phyloP scores from a whole-genome alignment of 2,329 filamentous ascomycete species.

The Ceratocystis destructans region DNA sequence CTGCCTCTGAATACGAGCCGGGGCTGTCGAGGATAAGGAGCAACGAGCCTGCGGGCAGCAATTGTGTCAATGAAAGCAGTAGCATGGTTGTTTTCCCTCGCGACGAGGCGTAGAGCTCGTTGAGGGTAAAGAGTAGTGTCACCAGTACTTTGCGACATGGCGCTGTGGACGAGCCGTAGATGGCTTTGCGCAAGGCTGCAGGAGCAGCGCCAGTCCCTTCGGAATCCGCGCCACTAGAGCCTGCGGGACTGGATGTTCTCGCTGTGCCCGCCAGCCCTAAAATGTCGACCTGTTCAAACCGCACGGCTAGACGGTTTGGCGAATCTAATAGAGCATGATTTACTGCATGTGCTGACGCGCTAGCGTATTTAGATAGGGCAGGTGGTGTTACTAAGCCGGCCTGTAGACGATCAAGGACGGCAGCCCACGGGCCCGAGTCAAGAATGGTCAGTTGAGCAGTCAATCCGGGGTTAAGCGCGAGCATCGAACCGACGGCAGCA shows the following conservation, averaged over 20 bases:
- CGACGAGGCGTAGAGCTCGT: conserved; percentile 77
- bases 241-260: conserved; percentile 25
- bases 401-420: conserved; percentile 46
- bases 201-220: conserved; percentile 28
- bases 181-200: conserved; percentile 25
- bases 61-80: conserved; percentile 52
- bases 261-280: conserved; percentile 25
- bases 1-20: conserved; percentile 78
- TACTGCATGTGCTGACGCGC: conserved; percentile 31
- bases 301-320: conserved; percentile 25
- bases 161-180: conserved; percentile 22
- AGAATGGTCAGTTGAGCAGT: conserved; percentile 46
- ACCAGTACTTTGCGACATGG: conserved; percentile 39
- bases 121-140: conserved; percentile 85
- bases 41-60: conserved; percentile 45
- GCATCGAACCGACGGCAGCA: conserved; percentile 36
- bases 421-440: conserved; percentile 68
- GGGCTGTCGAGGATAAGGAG: conserved; percentile 85
- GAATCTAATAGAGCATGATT: conserved; percentile 32
- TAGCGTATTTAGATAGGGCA: conserved; percentile 40
- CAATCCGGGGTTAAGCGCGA: conserved; percentile 24
- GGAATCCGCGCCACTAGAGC: conserved; percentile 31
- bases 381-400: conserved; percentile 40
- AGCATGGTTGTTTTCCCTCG: conserved; percentile 61
- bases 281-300: conserved; percentile 29